Base-by-base conservation (phyloP, 1,284 basidiomycete genomes). In the Coriolopsis trogii region DNA sequence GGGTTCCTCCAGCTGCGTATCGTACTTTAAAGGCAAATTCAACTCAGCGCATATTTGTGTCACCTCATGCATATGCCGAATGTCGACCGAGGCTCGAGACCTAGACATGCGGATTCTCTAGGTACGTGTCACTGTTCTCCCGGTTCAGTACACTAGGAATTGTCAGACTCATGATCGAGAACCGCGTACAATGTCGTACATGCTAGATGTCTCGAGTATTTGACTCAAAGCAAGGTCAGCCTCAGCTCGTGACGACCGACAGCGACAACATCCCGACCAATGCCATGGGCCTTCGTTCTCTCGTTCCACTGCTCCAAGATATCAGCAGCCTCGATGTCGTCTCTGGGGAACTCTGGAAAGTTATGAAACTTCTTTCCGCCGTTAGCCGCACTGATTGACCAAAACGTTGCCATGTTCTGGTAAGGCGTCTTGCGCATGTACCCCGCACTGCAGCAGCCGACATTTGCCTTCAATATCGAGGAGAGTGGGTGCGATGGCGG, bases 271-370 rank as follows among this genome's bases (percentile, higher is more conserved):
- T 57, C 51, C 24, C 45, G 46, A 2, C 49, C 30, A 24, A 62
- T 38, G 5, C 55, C 60, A 9, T 36, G 49, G 10, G 62, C 59
- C 34, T 49, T 58, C 38, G 66, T 50, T 53, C 58, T 56, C 20
- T 41, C 50, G 41, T 64, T 64, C 66, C 66, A 66, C 56, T 65
- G 59, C 25, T 43, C 34, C 25, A 66, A 43, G 5, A 57, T 55
- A 24, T 58, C 36, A 37, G 29, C 23, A 18, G 40, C 38, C 2
- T 54, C 51, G 3, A 36, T 29, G 24, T 67, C 60, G 2, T 60
- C 54, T 3, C 51, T 30, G 2, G 59, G 26, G 15, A 68, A 53
- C 47, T 49, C 53, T 0, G 64, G 65, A n/a, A 68, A 44, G 7
- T 54, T 49, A 43, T 46, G 50, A 37, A 54, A 53, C 39, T 31